Conservation (phyloP, 495 filamentous ascomycete genomes). For the Podospora fimiseda region DNA sequence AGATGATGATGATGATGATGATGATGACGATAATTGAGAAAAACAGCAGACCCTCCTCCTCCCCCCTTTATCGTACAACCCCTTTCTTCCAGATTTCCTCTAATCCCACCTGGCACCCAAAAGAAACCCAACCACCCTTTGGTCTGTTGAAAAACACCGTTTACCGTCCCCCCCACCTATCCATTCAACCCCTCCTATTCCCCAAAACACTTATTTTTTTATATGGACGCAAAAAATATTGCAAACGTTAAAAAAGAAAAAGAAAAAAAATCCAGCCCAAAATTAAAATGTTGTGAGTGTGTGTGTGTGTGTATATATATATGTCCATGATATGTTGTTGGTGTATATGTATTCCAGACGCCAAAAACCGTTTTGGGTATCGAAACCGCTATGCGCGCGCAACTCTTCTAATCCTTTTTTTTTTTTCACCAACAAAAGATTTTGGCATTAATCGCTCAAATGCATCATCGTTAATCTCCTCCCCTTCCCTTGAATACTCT, state of each 20-base stretch:
- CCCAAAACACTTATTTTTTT: too few species aligned
- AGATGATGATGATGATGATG: neutral
- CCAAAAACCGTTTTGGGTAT: slow-evolving; percentile 3
- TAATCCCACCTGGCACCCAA: too few species aligned
- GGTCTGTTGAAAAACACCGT: too few species aligned
- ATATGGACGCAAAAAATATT: too few species aligned
- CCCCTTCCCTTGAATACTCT: neutral
- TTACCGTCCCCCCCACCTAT: too few species aligned
- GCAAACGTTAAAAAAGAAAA: too few species aligned
- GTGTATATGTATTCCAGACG: neutral
- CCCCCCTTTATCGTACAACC: neutral
- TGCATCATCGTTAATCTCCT: neutral
- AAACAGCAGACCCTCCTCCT: neutral
- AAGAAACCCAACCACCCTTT: too few species aligned
- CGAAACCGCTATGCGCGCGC: neutral
- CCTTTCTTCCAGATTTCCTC: neutral
- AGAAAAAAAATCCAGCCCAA: too few species aligned
- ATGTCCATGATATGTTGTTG: neutral
- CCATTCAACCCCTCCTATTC: too few species aligned
- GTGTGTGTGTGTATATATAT: neutral
- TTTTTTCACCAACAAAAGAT: neutral
- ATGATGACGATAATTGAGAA: neutral
- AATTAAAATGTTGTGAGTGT: too few species aligned
- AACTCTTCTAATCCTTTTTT: neutral
- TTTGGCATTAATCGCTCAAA: neutral